phyloP scores from a whole-genome alignment of 768 basidiomycete species.

The Harrya chromipes region DNA sequence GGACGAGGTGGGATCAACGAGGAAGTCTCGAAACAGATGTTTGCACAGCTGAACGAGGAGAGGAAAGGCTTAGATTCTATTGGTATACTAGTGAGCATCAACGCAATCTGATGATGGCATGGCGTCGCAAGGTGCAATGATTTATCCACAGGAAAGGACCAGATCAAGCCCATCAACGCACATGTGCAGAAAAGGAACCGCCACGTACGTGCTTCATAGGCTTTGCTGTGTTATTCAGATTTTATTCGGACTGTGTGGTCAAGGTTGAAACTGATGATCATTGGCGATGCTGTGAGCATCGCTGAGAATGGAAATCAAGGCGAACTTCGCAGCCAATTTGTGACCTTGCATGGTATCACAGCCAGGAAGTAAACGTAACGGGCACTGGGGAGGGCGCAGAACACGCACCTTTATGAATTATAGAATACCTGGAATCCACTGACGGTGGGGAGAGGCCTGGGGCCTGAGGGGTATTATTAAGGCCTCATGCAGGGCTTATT shows the following conservation, averaged over 20 bases:
- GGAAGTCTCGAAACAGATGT: conserved; percentile 60
- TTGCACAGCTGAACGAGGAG: conserved; percentile 43
- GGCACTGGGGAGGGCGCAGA: conserved; percentile 50
- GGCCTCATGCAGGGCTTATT: conserved; percentile 42
- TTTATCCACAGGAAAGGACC: conserved; percentile 48
- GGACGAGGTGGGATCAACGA: conserved; percentile 74
- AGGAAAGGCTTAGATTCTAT: conserved; percentile 47
- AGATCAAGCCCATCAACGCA: conserved; percentile 62
- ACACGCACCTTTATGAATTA: conserved; percentile 48
- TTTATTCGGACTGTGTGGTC: background rate
- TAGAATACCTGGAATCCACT: conserved; percentile 45
- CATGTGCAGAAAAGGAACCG: conserved; percentile 67
- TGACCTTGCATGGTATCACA: conserved; percentile 57
- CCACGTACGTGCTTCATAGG: conserved; percentile 40
- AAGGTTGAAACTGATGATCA: conserved; percentile 62
- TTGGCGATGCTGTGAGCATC: conserved; percentile 64
- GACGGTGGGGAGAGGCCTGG: conserved; percentile 34
- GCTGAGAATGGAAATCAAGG: conserved; percentile 71
- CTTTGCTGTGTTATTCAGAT: background rate
- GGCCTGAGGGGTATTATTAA: conserved; percentile 37
- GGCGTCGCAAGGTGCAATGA: background rate
- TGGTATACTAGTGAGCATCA: conserved; percentile 45
- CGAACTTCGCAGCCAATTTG: conserved; percentile 12
- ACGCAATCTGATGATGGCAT: background rate
- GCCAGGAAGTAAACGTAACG: conserved; percentile 65